Percentiles rank a stretch among this genome's conserved stretches.
Evolutionary conservation across 163 green algal species (phyloP).

Genomic region (Picocystis sp.): DNA sequence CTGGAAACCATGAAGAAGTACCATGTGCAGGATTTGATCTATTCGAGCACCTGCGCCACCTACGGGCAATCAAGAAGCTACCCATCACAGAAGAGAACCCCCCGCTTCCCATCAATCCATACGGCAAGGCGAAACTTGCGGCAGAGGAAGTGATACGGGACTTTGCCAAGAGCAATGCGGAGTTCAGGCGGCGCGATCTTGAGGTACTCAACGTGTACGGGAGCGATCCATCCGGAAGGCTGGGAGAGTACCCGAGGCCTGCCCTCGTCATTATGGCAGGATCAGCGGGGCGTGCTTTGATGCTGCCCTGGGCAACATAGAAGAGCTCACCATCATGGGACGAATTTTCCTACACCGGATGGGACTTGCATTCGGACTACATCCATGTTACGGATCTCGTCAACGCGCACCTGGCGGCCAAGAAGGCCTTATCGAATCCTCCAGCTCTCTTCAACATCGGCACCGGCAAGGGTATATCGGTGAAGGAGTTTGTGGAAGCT

Average conservation of each 20-base stretch:
- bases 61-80: conserved; percentile 45
- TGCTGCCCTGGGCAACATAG: conserved; percentile 34
- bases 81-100: conserved; percentile 49
- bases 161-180: conserved; percentile 15
- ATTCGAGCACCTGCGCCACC: conserved; percentile 32
- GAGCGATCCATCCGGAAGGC: conserved; percentile 30
- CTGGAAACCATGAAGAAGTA: conserved; percentile 39
- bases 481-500: conserved; percentile 46
- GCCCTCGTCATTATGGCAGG: conserved; percentile 33
- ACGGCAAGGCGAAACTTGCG: conserved; percentile 40
- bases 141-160: conserved; percentile 29
- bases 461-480: conserved; percentile 32
- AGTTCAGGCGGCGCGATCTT: conserved; percentile 28
- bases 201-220: conserved; percentile 58
- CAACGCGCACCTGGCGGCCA: conserved; percentile 22
- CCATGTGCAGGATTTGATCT: conserved; percentile 36
- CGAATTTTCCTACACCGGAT: conserved; percentile 27
- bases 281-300: conserved; percentile 55
- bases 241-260: conserved; percentile 37
- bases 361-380: conserved; percentile 40
- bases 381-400: conserved; percentile 41
- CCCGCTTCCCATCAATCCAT: conserved; percentile 45
- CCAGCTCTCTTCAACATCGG: conserved; percentile 49
- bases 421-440: conserved; percentile 24
- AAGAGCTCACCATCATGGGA: conserved; percentile 33